Conservation (phyloP, 371 early-diverging fungal species). For the Basidiobolus meristosporus region DNA sequence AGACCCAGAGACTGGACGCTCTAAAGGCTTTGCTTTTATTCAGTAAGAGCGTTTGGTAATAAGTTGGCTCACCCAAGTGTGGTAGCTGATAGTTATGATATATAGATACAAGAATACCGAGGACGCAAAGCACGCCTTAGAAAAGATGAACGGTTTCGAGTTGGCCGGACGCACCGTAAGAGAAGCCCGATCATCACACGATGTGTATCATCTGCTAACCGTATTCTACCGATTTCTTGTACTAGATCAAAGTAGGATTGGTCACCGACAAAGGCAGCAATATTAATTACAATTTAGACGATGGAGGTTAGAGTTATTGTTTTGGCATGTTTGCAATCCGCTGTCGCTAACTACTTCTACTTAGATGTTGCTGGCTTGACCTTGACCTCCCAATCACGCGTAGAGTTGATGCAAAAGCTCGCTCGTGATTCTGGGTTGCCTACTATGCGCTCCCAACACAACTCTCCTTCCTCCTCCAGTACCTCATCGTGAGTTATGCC, state of each 20-base stretch:
- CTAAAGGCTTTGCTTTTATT: slow-evolving; percentile 78
- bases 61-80: neutral
- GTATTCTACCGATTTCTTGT: neutral
- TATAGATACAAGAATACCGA: slow-evolving; percentile 41
- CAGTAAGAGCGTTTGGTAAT: slow-evolving; percentile 18
- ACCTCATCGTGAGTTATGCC: no score
- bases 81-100: neutral
- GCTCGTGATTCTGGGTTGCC: no score
- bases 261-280: slow-evolving; percentile 41
- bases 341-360: no score
- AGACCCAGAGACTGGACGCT: slow-evolving; percentile 63
- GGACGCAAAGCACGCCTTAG: slow-evolving; percentile 66
- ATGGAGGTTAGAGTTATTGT: slow-evolving; percentile 12
- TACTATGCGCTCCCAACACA: no score
- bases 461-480: no score
- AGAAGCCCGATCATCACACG: no score
- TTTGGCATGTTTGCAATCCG: no score
- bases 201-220: neutral
- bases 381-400: slow-evolving; percentile 50
- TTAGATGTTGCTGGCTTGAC: slow-evolving; percentile 47
- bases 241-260: slow-evolving; percentile 67
- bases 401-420: slow-evolving; percentile 75
- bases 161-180: slow-evolving; percentile 48
- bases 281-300: slow-evolving; percentile 19
- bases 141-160: slow-evolving; percentile 74